A percentile compares a stretch with the other conserved stretches of the same genome.
These are phyloP conservation scores for sunflower (Helianthus annuus) DNA, from an alignment of 129 eudicot species.

Conservation along the genomic window HanXRQr2.0-SUNRISE NC_035449.2:61779253-61779752, in stretches of 20 bases:
- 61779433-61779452: constrained; percentile 53
- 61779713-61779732: constrained; percentile 66
- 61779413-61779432: constrained; percentile 52
- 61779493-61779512: constrained; percentile 60
- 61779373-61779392: constrained; percentile 56
- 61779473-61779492: constrained; percentile 55
- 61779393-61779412: constrained; percentile 63
- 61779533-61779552: constrained; percentile 63
- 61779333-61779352: constrained; percentile 66
- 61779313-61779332: constrained; percentile 43
- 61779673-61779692: constrained; percentile 71
- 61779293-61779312: constrained; percentile 30
- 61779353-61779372: constrained; percentile 55
- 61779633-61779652: constrained; percentile 60
- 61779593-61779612: constrained; percentile 46
- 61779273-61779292: constrained; percentile 40
- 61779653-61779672: constrained; percentile 49
- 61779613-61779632: constrained; percentile 61
- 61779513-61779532: constrained; percentile 39
- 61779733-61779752: constrained; percentile 42
- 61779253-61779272: constrained; percentile 35
- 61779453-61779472: constrained; percentile 38
- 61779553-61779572: constrained; percentile 80
- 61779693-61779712: constrained; percentile 60
- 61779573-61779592: constrained; percentile 35